phyloP scores from a whole-genome alignment of 345 rosid species.

The Alliaria petiolata region DNA sequence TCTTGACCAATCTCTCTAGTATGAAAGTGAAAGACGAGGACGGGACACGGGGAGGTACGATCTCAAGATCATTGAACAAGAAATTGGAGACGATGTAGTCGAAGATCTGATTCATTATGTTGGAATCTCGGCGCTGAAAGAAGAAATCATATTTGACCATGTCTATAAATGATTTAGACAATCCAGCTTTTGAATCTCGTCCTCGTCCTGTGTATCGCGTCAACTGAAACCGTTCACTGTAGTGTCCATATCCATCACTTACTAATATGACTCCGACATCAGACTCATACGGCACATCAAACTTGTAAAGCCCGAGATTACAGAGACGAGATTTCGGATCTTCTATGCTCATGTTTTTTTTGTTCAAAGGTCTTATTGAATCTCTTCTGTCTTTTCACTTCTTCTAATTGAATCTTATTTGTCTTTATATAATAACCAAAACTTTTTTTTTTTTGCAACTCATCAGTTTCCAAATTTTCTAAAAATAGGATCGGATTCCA shows the following conservation, averaged over 20 bases:
- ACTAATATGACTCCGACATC: background rate
- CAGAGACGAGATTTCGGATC: background rate
- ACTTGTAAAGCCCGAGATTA: background rate
- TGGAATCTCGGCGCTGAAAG: background rate
- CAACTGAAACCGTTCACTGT: background rate
- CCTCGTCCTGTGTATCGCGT: background rate
- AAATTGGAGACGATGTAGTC: background rate
- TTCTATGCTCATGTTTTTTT: too few species aligned
- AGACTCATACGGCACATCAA: background rate
- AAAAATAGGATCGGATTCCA: too few species aligned
- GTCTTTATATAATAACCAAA: too few species aligned
- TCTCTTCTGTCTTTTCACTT: too few species aligned
- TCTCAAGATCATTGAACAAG: background rate
- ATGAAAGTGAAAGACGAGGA: constrained; percentile 2
- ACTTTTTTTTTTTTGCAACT: too few species aligned
- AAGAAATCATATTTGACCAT: background rate
- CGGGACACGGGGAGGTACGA: background rate
- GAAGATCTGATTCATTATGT: background rate
- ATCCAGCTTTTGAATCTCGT: constrained; percentile 2
- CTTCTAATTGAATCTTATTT: too few species aligned
- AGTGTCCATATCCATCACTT: background rate
- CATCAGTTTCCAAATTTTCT: too few species aligned
- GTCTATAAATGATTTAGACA: background rate
- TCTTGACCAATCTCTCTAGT: background rate
- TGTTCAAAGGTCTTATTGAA: too few species aligned